Evolutionary conservation across 257 asterid species (phyloP), one percentile per base, ranked within the genome.

Genomic region (Asclepias syriaca): DNA sequence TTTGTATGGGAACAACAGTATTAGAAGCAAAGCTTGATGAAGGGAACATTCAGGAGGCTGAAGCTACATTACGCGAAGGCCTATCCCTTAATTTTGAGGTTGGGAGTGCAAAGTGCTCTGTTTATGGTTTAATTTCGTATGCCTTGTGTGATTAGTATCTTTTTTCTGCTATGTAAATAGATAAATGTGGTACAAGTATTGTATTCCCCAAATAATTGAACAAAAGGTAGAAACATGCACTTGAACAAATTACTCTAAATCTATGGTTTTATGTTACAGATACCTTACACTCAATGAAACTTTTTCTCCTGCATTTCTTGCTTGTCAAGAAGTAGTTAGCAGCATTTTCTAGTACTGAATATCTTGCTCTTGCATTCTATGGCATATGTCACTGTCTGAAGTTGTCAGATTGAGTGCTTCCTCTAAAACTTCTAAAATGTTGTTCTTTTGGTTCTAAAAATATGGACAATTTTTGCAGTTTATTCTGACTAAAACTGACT

Each of bases 21-120:
- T 87, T 95, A 46, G 97, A 95, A 78, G 98, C 88, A n/a, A 95
- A 88, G 88, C 98, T 92, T 9, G 97, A 95, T 66, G 94, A 81
- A 80, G 98, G 98, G 56, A 95, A 92, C 72, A 83, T 95, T 84
- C 96, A 90, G 76, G 99, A 95, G 84, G 99, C 98, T 69, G 99
- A 95, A 84, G 89, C 98, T 73, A 97, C 95, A 18, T 78, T 95
- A 78, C 85, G 96, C 53, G 98, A 95, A 29, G 97, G 97, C 50
- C 82, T 95, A 73, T 95, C 99, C 3, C 96, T 95, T 80, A 95
- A 83, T 85, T 88, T 82, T 70, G 99, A 95, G 99, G 99, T 95
- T 77, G 34, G 87, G 65, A 46, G 75, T 78, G 14, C 22, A 65
- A 50, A 45, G 43, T 46, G 9, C 58, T 59, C 63, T 68, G 59